Evolutionary conservation across 352 stramenopile species (phyloP), one percentile per base, ranked within the genome.

Genomic region (Phytopythium kandeliae): DNA sequence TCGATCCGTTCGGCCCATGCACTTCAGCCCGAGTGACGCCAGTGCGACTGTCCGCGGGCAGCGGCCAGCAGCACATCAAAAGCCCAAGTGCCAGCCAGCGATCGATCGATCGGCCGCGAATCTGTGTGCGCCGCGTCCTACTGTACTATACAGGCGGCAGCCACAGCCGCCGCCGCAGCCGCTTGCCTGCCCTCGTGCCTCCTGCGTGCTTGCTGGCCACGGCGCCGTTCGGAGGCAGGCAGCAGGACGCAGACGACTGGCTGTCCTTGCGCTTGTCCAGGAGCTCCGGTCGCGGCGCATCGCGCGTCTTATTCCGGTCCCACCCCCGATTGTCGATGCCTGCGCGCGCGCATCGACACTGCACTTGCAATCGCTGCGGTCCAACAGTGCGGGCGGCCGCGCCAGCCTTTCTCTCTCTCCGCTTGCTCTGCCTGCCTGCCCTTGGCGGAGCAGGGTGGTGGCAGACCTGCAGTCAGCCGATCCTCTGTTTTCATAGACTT

Each of bases 11-110:
- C 47, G 47, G 11, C 24, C 47, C 47, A 21, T 52, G 47, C 47
- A 52, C 47, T 52, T 52, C 47, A 44, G 46, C 21, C 31, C 19
- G 10, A 43, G 47, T 52, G 47, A 16, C 47, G 47, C 12, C 47
- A 52, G 47, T 34, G 15, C 31, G 43, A 49, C 26, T 48, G 24
- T 48, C n/a, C 21, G n/a, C n/a, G n/a, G n/a, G n/a, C n/a, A n/a
- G n/a, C n/a, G n/a, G n/a, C n/a, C n/a, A n/a, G n/a, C n/a, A n/a
- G n/a, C n/a, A n/a, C n/a, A n/a, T n/a, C n/a, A n/a, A n/a, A n/a
- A n/a, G n/a, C n/a, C n/a, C n/a, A n/a, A n/a, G n/a, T n/a, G 38
- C 21, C 8, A 4, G 38, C 12, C 2, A 28, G 11, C 4, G 28
- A 8, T 44, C 19, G 16, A 28, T 30, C 17, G n/a, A n/a, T n/a